Percentiles rank a stretch among this genome's conserved stretches.
These are phyloP conservation scores for Diatrype stigma DNA, from an alignment of 2,329 filamentous ascomycete species.

Conservation along the genomic window DNA sequence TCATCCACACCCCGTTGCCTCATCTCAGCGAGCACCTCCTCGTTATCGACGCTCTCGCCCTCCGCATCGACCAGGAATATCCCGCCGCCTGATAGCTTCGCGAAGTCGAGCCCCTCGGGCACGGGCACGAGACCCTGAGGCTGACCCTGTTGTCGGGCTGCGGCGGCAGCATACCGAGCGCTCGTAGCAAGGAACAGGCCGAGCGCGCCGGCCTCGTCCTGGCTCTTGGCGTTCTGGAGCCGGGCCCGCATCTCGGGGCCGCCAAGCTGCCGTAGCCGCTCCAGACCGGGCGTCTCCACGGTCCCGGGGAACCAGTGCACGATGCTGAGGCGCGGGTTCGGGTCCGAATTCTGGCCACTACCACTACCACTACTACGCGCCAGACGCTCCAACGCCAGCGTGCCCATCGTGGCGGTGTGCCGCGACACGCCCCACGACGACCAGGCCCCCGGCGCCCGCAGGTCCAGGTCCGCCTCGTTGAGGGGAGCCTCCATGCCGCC, in stretches of 20 bases:
- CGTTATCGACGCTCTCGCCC: conserved; percentile 3
- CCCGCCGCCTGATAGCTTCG: neutral
- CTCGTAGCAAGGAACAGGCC: conserved; percentile 4
- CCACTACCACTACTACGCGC: no score
- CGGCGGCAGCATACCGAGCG: conserved; percentile 1
- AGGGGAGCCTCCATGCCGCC: conserved; percentile 44
- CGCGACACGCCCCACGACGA: conserved; percentile 33
- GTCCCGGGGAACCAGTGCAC: conserved; percentile 30
- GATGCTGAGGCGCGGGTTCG: conserved; percentile 34
- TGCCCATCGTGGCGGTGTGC: conserved; percentile 44
- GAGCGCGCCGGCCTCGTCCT: conserved; percentile 3
- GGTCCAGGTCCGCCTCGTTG: conserved; percentile 39
- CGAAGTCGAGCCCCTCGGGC: neutral
- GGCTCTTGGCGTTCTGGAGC: neutral
- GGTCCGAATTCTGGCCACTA: no score
- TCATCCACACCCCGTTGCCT: conserved; percentile 3
- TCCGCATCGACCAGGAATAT: conserved; percentile 3
- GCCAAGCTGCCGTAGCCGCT: neutral
- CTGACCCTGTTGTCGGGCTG: neutral
- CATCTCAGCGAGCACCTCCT: conserved; percentile 1
- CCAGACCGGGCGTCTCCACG: conserved; percentile 12
- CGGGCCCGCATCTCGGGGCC: neutral
- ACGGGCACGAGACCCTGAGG: neutral
- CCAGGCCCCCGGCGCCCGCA: conserved; percentile 28
- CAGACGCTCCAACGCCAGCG: conserved; percentile 43